Evolutionary conservation across 129 eudicot genomes (phyloP), one percentile per base, ranked within the genome.

Genomic region (Flaveria brownii): DNA sequence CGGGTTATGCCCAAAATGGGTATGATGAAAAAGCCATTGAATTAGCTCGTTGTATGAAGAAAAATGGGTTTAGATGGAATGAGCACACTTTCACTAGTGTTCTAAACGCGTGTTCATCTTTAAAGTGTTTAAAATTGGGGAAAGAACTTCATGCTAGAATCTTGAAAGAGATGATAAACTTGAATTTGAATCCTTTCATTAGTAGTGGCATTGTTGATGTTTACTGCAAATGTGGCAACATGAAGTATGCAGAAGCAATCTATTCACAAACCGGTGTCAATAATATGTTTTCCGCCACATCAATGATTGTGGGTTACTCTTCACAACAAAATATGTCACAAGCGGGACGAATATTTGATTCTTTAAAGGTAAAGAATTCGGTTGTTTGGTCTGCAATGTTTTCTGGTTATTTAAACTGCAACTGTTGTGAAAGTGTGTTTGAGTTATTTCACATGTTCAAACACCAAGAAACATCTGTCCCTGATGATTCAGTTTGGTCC

Each of bases 251-350:
- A 33, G 87, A 91, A 79, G 74, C 75, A 4, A 84, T 80, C 45
- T 66, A 86, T 75, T 47, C 83, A 6, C 46, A 51, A 2, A 26
- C 14, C 63, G 88, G 90, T 45, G 12, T 14, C 15, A 83, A 83
- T 26, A 93, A 91, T 46, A 46, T 85, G 9, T 91, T 80, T 70
- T 82, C 97, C 18, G 68, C 81, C 28, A 86, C 87, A 49, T 91
- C 99, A 7, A 79, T 94, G 93, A 91, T 91, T 42, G 90, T 89
- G 11, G 97, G 96, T 49, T 94, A 94, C 81, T 89, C 96, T 77
- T 74, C 80, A 11, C 82, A 77, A 71, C 92, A 91, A 1, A 68
- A 85, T 14, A 87, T 93, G 97, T 69, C 70, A 50, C 84, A 88
- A 82, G 98, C 98, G 5, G 81, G 80, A 60, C 81, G 73, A 62